Conservation (phyloP, 2,329 filamentous ascomycete species). For the Aspergillus novoparasiticus region DNA sequence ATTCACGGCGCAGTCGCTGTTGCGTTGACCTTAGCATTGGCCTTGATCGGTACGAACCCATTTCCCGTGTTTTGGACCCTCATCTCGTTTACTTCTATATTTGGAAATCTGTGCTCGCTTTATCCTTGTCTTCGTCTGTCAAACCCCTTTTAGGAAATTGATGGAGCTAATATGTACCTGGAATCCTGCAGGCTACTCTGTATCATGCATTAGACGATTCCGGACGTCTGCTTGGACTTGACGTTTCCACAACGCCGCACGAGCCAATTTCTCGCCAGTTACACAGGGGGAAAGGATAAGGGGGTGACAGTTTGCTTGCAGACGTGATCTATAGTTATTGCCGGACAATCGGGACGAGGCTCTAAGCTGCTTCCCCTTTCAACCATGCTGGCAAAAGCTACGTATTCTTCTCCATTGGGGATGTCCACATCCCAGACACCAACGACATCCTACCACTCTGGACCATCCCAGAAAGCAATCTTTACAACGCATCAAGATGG, state of each 20-base stretch:
- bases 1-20: not conserved
- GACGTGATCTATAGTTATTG: not conserved
- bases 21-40: not conserved
- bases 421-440: conserved; percentile 38
- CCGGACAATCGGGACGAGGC: not conserved
- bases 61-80: not conserved
- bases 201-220: conserved; percentile 16
- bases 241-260: conserved; percentile 5
- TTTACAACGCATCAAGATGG: conserved; percentile 37
- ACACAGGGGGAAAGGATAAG: not conserved
- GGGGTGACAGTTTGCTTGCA: not conserved
- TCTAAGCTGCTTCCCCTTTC: not conserved
- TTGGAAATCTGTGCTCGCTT: conserved; percentile 1
- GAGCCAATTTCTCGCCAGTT: not conserved
- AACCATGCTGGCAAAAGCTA: conserved; percentile 46
- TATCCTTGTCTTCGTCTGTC: not conserved
- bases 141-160: not conserved
- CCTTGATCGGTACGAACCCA: not conserved
- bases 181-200: not conserved
- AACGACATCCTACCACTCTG: conserved; percentile 35
- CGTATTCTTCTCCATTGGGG: conserved; percentile 38
- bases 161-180: conserved; percentile 7
- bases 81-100: conserved; percentile 5
- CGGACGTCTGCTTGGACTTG: conserved; percentile 4
- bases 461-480: conserved; percentile 30